Percentiles rank a stretch among this genome's conserved stretches.
phyloP scores from a whole-genome alignment of 768 basidiomycete genomes.

The Rhodocollybia butyracea region DNA sequence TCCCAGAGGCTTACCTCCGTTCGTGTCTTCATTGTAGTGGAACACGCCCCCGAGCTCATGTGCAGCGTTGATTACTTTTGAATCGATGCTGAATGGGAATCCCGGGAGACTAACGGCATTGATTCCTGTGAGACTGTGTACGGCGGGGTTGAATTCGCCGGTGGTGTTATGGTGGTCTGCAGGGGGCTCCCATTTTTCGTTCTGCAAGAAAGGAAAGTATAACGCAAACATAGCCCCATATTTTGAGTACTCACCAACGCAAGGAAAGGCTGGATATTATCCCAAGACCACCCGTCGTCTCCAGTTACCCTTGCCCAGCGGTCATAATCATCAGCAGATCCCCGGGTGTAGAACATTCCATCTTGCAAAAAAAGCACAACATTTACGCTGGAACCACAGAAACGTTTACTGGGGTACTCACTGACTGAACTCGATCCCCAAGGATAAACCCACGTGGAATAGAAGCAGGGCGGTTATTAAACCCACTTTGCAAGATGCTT shows the following conservation, averaged over 20 bases:
- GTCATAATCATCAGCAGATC: constrained; percentile 30
- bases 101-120: constrained; percentile 15
- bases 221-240: constrained; percentile 29
- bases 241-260: too few relatives aligned
- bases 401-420: background rate
- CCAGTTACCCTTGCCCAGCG: constrained; percentile 26
- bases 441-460: constrained; percentile 17
- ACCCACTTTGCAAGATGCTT: constrained; percentile 13
- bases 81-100: constrained; percentile 13
- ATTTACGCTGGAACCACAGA: too few relatives aligned
- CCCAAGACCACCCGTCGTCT: constrained; percentile 24
- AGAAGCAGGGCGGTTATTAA: constrained; percentile 13
- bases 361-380: constrained; percentile 18
- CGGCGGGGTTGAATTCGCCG: constrained; percentile 18
- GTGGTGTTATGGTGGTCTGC: constrained; percentile 17
- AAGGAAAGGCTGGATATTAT: too few relatives aligned
- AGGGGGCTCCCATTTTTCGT: constrained; percentile 18
- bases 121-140: constrained; percentile 20
- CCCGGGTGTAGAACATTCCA: constrained; percentile 29
- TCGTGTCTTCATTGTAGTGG: constrained; percentile 25
- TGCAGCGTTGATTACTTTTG: constrained; percentile 15
- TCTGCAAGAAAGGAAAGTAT: constrained; percentile 11
- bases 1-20: constrained; percentile 24
- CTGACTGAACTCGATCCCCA: constrained; percentile 18
- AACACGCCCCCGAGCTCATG: constrained; percentile 18